Evolutionary conservation across 176 grass and related monocot species (phyloP), one percentile per base, ranked within the genome.

Genomic region (Aegilops umbellulata): DNA sequence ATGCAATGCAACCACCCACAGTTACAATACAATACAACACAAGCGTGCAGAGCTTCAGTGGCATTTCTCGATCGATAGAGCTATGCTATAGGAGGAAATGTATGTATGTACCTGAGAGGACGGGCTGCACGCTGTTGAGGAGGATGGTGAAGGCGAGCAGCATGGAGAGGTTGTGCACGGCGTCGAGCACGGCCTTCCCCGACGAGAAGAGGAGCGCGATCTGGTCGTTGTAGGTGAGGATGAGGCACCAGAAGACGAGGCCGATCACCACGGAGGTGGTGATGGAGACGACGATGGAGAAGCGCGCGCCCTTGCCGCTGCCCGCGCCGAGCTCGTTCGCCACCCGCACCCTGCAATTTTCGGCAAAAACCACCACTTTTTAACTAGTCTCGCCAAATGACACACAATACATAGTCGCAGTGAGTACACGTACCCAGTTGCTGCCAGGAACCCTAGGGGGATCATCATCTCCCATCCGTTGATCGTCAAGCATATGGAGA

Each of bases 391-490:
- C 14, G 9, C 55, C 32, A 39, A 77, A 77, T 30, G 19, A 58
- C 8, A 41, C 8, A 42, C 53, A 61, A 30, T 36, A 30, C 44
- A n/a, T 11, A 44, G 46, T 47, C 13, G 46, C 15, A 1, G 57
- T 32, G 19, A 9, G 2, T 16, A 1, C 41, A 79, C 80, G 41
- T 90, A 98, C 95, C 95, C 95, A 6, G 93, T 91, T 25, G 91
- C 95, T 19, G 95, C 93, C 57, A 98, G 81, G 81, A 98, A 95
- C 35, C 86, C 95, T 2, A 95, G 36, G 9, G 95, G 90, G 69
- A 98, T 91, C 95, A 98, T 98, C 93, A 95, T 20, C 84, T 98
- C 91, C 95, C 91, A 98, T 35, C 70, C 88, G 31, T 82, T 94
- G 73, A 98, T 92, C 62, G 83, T 95, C 79, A 91, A 73, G 8